Evolutionary conservation across 2,329 filamentous ascomycete species (phyloP).

Genomic region (Trichoderma pleuroti): DNA sequence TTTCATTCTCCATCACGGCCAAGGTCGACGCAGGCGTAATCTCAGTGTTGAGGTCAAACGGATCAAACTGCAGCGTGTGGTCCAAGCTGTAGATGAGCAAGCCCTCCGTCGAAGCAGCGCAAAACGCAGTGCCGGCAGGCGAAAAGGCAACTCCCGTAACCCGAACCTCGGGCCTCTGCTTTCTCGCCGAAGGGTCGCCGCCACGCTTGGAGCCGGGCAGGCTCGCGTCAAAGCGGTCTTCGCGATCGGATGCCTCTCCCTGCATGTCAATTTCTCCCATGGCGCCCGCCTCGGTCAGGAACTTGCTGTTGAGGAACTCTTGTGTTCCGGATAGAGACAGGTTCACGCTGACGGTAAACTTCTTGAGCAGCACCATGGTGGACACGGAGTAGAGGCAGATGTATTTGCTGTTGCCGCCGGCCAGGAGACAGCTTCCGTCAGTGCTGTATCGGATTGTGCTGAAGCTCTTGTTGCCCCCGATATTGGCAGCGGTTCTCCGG

Average conservation of each 20-base stretch:
- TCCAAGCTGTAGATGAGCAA: constrained; percentile 92
- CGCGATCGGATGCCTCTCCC: constrained; percentile 83
- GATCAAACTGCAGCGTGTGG: constrained; percentile 80
- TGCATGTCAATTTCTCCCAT: constrained; percentile 79
- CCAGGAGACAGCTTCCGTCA: constrained; percentile 85
- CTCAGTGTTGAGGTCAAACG: constrained; percentile 91
- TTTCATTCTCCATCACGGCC: constrained; percentile 60
- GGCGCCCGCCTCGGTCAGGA: constrained; percentile 87
- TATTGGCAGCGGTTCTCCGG: constrained; percentile 85
- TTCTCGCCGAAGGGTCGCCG: constrained; percentile 74
- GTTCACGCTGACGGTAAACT: constrained; percentile 94
- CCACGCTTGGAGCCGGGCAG: constrained; percentile 85
- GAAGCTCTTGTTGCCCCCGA: constrained; percentile 86
- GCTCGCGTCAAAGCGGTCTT: constrained; percentile 73
- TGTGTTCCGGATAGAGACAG: constrained; percentile 94
- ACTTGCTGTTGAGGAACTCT: constrained; percentile 90
- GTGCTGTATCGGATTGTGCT: constrained; percentile 84
- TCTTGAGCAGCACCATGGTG: constrained; percentile 87
- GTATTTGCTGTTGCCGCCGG: constrained; percentile 95
- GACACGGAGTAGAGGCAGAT: constrained; percentile 96
- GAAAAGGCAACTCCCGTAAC: constrained; percentile 84
- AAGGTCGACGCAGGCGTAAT: constrained; percentile 87
- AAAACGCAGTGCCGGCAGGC: constrained; percentile 85
- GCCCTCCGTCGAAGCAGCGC: constrained; percentile 91
- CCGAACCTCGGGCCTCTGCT: constrained; percentile 73